A percentile compares a stretch with the other conserved stretches of the same genome.
Evolutionary conservation across 1,139 yeast genomes (phyloP).

Genomic region (Protomyces pachydermus): DNA sequence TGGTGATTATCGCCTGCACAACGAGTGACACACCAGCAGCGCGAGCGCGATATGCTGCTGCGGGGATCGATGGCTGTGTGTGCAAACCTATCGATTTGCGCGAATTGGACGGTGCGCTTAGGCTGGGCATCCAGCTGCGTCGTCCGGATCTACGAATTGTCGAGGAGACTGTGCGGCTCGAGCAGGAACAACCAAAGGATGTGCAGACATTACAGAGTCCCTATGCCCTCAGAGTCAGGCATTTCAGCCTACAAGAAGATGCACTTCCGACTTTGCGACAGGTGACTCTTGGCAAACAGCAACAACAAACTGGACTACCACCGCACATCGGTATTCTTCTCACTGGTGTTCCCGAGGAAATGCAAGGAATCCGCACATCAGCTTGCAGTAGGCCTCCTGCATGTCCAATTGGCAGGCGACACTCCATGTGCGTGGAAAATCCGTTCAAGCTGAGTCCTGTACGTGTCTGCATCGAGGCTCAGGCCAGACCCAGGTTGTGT

Average conservation of each 20-base stretch:
- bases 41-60: conserved; percentile 2
- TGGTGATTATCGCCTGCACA: conserved; percentile 21
- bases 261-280: background rate
- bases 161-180: background rate
- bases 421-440: background rate
- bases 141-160: background rate
- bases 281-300: background rate
- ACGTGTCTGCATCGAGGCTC: background rate
- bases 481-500: background rate
- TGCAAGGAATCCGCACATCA: background rate
- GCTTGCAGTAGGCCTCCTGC: background rate
- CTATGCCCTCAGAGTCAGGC: background rate
- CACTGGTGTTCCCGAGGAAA: background rate
- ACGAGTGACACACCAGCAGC: conserved; percentile 10
- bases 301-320: background rate
- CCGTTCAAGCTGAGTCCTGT: background rate
- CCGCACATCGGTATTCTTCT: background rate
- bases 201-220: background rate
- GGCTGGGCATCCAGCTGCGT: background rate
- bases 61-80: conserved; percentile 25
- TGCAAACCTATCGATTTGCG: conserved; percentile 18
- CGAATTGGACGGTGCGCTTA: conserved; percentile 1
- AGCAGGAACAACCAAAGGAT: background rate
- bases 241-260: background rate
- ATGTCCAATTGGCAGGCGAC: background rate